Conservation (phyloP, 306 rosid genomes). For the Inga oerstediana region DNA sequence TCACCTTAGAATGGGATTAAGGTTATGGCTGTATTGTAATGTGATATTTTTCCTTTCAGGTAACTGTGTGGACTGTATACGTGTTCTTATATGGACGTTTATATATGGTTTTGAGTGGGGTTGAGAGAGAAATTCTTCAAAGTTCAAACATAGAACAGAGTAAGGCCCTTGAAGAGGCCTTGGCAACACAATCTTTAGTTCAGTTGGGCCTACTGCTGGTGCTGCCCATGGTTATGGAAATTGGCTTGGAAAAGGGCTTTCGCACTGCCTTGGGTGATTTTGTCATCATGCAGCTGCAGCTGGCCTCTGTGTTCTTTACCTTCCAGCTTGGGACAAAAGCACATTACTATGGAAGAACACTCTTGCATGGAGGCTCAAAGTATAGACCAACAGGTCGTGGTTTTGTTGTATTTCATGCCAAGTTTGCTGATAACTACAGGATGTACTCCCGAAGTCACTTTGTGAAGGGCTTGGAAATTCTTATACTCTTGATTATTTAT, state of each 20-base stretch:
- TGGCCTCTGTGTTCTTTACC: slow-evolving; percentile 59
- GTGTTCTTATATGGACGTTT: slow-evolving; percentile 57
- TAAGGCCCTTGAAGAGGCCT: slow-evolving; percentile 52
- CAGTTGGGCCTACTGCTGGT: slow-evolving; percentile 55
- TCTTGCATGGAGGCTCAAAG: slow-evolving; percentile 59
- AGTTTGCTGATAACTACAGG: slow-evolving; percentile 57
- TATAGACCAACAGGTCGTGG: slow-evolving; percentile 60
- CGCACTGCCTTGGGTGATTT: slow-evolving; percentile 59
- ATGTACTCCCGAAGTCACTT: slow-evolving; percentile 59
- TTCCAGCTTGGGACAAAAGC: slow-evolving; percentile 58
- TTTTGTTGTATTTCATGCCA: slow-evolving; percentile 60
- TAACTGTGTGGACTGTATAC: slow-evolving; percentile 54
- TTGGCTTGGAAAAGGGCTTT: slow-evolving; percentile 61
- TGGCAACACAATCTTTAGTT: slow-evolving; percentile 56
- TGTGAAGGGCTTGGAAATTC: slow-evolving; percentile 59
- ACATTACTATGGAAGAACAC: slow-evolving; percentile 58
- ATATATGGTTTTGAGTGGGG: slow-evolving; percentile 59
- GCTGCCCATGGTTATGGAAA: slow-evolving; percentile 61
- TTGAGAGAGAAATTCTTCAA: slow-evolving; percentile 33
- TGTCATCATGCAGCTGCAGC: slow-evolving; percentile 54
- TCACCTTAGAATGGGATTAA: background rate
- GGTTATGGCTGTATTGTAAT: background rate
- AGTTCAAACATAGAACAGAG: slow-evolving; percentile 19
- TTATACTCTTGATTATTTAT: slow-evolving; percentile 49
- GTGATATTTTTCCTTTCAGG: slow-evolving; percentile 27